Evolutionary conservation across 1,284 basidiomycete genomes (phyloP).

Genomic region (Cryptococcus sp.): DNA sequence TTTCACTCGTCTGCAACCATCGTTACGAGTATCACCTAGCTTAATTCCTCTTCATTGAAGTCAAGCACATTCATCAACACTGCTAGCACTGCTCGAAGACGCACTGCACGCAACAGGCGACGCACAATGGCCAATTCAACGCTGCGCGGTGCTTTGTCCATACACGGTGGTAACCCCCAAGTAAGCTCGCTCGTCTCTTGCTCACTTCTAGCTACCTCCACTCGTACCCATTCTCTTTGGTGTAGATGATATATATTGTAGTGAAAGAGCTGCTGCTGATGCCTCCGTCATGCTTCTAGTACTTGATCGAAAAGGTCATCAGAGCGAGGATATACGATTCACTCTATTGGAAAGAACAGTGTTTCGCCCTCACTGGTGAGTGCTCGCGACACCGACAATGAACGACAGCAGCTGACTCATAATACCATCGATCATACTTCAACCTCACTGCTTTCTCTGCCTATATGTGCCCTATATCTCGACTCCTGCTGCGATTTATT

Average conservation of each 20-base stretch:
- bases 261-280: background rate
- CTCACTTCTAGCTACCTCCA: background rate
- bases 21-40: no score
- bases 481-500: background rate
- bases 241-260: background rate
- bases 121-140: slow-evolving; percentile 36
- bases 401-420: background rate
- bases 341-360: slow-evolving; percentile 94
- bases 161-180: slow-evolving; percentile 95
- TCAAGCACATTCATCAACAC: no score
- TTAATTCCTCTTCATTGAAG: no score
- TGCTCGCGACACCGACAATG: slow-evolving; percentile 1
- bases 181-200: slow-evolving; percentile 51
- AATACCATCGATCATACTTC: background rate
- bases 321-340: slow-evolving; percentile 95
- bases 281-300: slow-evolving; percentile 58
- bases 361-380: slow-evolving; percentile 84
- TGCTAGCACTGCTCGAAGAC: background rate
- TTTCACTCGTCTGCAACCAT: no score
- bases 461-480: no score
- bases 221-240: background rate
- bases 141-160: slow-evolving; percentile 48
- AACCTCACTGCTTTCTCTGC: background rate
- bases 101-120: background rate
- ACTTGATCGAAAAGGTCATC: slow-evolving; percentile 94